A percentile compares a stretch with the other conserved stretches of the same genome.
Conservation (phyloP, 495 filamentous ascomycete species). For the Penicillium taxi region DNA sequence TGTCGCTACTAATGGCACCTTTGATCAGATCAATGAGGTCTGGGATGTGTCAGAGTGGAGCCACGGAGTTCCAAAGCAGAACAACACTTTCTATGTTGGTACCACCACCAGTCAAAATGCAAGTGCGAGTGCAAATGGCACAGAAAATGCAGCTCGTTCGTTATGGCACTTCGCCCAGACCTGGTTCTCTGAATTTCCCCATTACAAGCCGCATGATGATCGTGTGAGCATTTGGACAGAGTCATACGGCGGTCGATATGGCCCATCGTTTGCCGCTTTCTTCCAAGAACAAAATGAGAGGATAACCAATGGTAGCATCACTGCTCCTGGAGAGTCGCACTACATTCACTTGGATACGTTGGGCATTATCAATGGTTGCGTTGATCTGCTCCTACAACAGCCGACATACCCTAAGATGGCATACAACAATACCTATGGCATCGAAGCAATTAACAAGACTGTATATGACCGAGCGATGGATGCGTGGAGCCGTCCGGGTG, state of each 20-base stretch:
- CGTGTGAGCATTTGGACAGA: conserved; percentile 49
- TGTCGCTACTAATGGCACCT: conserved; percentile 35
- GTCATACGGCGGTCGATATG: conserved; percentile 62
- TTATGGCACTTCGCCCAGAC: conserved; percentile 54
- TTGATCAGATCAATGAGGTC: conserved; percentile 28
- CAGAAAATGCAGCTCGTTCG: conserved; percentile 43
- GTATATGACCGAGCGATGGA: conserved; percentile 42
- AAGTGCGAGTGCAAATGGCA: conserved; percentile 41
- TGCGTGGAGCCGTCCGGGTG: conserved; percentile 43
- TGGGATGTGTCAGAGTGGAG: conserved; percentile 28
- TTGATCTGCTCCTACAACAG: conserved; percentile 63
- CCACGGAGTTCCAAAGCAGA: conserved; percentile 44
- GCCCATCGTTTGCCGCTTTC: conserved; percentile 55
- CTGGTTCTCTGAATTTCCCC: conserved; percentile 49
- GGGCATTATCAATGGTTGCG: conserved; percentile 61
- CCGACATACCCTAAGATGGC: conserved; percentile 61
- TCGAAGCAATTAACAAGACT: conserved; percentile 53
- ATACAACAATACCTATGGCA: conserved; percentile 68
- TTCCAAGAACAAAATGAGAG: conserved; percentile 57
- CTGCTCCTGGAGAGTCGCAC: conserved; percentile 20
- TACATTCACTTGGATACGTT: conserved; percentile 44
- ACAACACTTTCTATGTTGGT: conserved; percentile 53
- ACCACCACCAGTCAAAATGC: conserved; percentile 46
- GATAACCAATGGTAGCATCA: conserved; percentile 35
- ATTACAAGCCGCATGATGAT: conserved; percentile 48